A percentile compares a stretch with the other conserved stretches of the same genome.
phyloP scores from a whole-genome alignment of 116 monocot species.

The Zostera marina region DNA sequence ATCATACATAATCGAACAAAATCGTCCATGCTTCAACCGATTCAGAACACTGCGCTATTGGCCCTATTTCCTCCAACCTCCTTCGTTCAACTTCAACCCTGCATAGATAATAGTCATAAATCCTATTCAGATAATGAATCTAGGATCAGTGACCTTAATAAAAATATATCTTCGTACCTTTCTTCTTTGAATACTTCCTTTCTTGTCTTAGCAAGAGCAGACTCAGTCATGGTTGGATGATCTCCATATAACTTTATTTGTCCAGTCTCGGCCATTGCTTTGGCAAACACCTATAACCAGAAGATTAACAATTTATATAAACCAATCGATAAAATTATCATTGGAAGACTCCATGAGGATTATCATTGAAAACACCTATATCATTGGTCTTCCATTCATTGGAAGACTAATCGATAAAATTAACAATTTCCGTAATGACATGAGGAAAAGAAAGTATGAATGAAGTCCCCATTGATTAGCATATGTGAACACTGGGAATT shows the following conservation, averaged over 20 bases:
- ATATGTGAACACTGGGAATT: too few relatives aligned
- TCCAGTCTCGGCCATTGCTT: conserved; percentile 94
- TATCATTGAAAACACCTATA: too few relatives aligned
- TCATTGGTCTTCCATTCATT: too few relatives aligned
- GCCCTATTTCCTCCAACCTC: conserved; percentile 77
- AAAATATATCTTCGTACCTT: conserved; percentile 32
- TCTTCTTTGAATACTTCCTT: conserved; percentile 79
- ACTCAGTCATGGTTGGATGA: conserved; percentile 69
- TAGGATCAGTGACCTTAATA: not conserved
- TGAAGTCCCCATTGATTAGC: too few relatives aligned
- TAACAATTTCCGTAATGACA: too few relatives aligned
- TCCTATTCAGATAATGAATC: too few relatives aligned
- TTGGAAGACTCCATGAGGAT: too few relatives aligned
- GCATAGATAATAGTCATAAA: not conserved
- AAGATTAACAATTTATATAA: not conserved
- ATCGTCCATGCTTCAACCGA: conserved; percentile 94
- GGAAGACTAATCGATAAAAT: too few relatives aligned
- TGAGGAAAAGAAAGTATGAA: too few relatives aligned
- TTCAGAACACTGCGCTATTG: conserved; percentile 79
- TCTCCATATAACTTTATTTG: conserved; percentile 92
- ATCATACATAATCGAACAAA: too few relatives aligned
- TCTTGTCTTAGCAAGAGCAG: conserved; percentile 84
- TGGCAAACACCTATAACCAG: conserved; percentile 65
- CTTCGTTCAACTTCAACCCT: conserved; percentile 60
- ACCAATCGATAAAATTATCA: conserved; percentile 1